Percentiles rank a stretch among this genome's conserved stretches.
These are phyloP conservation scores for Podaxis sp. DNA, from an alignment of 768 basidiomycete genomes.

Conservation along the genomic window DNA sequence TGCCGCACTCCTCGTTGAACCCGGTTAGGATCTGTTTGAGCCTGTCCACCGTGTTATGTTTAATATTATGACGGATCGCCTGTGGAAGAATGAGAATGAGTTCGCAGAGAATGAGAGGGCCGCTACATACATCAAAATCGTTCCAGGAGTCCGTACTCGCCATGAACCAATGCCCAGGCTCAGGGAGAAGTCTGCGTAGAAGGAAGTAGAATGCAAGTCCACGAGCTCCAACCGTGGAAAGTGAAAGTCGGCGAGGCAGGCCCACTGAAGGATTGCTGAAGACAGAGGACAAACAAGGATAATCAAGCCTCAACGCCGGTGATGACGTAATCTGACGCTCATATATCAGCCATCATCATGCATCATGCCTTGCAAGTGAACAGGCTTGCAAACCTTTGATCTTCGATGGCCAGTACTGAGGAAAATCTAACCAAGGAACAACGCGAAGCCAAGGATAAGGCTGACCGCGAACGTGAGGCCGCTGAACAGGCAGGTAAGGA, in stretches of 20 bases:
- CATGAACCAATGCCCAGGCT: slow-evolving; percentile 39
- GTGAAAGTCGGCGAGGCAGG: slow-evolving; percentile 16
- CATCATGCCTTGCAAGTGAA: not conserved
- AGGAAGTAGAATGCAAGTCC: not conserved
- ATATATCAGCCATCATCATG: not conserved
- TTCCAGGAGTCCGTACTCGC: slow-evolving; percentile 60
- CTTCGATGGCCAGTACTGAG: slow-evolving; percentile 26
- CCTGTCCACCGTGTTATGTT: slow-evolving; percentile 80
- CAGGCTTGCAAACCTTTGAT: slow-evolving; percentile 6
- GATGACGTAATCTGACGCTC: slow-evolving; percentile 15
- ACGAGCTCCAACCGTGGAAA: slow-evolving; percentile 14
- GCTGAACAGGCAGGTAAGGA: slow-evolving; percentile 82
- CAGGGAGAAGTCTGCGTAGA: slow-evolving; percentile 15
- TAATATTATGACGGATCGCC: slow-evolving; percentile 70
- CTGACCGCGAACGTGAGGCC: slow-evolving; percentile 65
- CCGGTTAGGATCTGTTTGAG: slow-evolving; percentile 80
- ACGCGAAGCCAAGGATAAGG: slow-evolving; percentile 69
- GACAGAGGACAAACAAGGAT: slow-evolving; percentile 23
- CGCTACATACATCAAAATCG: slow-evolving; percentile 67
- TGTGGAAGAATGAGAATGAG: slow-evolving; percentile 29
- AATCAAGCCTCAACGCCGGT: slow-evolving; percentile 9
- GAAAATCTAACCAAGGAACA: slow-evolving; percentile 76
- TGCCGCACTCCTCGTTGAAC: slow-evolving; percentile 76
- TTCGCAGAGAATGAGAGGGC: slow-evolving; percentile 18
- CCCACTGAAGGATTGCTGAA: slow-evolving; percentile 3